Evolutionary conservation across 306 rosid species (phyloP).

Genomic region (Abrus pulchellus): DNA sequence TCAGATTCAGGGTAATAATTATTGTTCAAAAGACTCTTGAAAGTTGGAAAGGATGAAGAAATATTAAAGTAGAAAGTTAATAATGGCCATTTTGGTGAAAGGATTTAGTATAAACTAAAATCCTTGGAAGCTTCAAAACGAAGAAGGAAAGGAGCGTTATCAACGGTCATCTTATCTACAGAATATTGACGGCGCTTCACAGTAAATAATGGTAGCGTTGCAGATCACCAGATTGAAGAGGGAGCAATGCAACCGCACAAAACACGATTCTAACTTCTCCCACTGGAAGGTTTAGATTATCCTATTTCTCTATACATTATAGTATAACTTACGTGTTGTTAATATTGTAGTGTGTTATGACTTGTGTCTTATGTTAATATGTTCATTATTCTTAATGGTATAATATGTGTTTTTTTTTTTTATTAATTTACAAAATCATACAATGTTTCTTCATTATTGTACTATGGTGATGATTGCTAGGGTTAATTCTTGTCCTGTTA

Average conservation of each 20-base stretch:
- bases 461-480: not conserved
- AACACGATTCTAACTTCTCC: slow-evolving; percentile 72
- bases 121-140: not conserved
- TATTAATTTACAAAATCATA: not conserved
- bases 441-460: not conserved
- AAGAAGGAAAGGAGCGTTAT: not conserved
- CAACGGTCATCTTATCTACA: slow-evolving; percentile 28
- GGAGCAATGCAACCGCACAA: slow-evolving; percentile 73
- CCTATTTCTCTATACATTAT: not conserved
- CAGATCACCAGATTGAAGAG: slow-evolving; percentile 59
- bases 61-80: too few relatives aligned
- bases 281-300: slow-evolving; percentile 71
- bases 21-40: not conserved
- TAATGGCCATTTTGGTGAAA: not conserved
- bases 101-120: too few relatives aligned
- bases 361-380: too few relatives aligned
- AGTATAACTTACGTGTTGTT: not conserved
- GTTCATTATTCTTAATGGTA: not conserved
- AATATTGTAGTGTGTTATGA: too few relatives aligned
- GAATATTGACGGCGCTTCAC: not conserved
- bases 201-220: slow-evolving; percentile 22
- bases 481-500: not conserved
- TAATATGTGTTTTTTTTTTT: not conserved
- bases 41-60: not conserved
- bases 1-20: not conserved